These are phyloP conservation scores for Colletotrichum kahawae DNA, from an alignment of 2,329 filamentous ascomycete species.

Conservation along the genomic window DNA sequence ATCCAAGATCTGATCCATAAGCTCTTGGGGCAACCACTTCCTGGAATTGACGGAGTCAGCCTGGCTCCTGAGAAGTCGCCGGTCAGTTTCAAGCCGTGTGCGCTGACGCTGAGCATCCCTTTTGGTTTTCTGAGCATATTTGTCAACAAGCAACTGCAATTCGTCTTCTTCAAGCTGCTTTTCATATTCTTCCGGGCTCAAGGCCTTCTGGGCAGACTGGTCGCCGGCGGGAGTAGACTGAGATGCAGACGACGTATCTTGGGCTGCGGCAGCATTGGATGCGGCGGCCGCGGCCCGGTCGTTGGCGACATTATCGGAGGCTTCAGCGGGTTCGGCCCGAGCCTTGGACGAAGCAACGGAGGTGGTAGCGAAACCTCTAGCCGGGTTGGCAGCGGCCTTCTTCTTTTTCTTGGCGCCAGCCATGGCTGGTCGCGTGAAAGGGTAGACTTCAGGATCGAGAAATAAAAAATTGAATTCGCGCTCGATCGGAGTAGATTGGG, in stretches of 20 bases:
- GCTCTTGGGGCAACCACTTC: conserved; percentile 81
- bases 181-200: conserved; percentile 89
- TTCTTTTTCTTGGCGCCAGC: conserved; percentile 83
- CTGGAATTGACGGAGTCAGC: conserved; percentile 73
- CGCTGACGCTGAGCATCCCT: conserved; percentile 81
- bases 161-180: conserved; percentile 89
- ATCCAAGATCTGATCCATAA: conserved; percentile 78
- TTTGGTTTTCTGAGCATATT: conserved; percentile 77
- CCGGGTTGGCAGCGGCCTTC: conserved; percentile 86
- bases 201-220: conserved; percentile 42
- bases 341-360: conserved; percentile 82
- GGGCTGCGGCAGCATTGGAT: background rate
- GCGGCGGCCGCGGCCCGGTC: background rate
- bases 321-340: conserved; percentile 62
- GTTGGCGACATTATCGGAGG: conserved; percentile 22
- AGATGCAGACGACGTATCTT: conserved; percentile 31
- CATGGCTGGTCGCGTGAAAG: conserved; percentile 51
- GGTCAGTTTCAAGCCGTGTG: conserved; percentile 81
- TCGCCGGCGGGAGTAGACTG: conserved; percentile 26
- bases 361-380: conserved; percentile 91
- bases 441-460: background rate
- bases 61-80: conserved; percentile 79
- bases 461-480: background rate
- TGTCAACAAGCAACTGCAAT: conserved; percentile 86
- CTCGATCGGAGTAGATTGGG: background rate